These are phyloP conservation scores for Polytrichum formosum DNA, from an alignment of 225 moss, liverwort and hornwort genomes.

Conservation along the genomic window DNA sequence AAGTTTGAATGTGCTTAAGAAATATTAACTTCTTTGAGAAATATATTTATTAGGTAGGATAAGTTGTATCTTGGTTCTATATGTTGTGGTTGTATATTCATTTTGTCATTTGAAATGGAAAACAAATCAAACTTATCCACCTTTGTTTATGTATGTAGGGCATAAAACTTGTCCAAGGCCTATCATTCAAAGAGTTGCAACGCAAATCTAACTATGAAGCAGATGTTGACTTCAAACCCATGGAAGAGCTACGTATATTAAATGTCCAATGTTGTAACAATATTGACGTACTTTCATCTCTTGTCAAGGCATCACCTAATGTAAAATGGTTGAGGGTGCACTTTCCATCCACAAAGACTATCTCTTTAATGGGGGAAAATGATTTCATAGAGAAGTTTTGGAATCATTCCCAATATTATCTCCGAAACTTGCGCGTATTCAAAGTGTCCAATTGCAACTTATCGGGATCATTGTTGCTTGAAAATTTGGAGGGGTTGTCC, in stretches of 20 bases:
- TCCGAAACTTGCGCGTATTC: neutral
- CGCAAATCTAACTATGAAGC: neutral
- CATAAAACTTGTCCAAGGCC: neutral
- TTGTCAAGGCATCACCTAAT: neutral
- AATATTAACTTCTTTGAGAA: neutral
- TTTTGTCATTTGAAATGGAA: neutral
- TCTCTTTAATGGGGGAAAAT: neutral
- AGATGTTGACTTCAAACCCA: neutral
- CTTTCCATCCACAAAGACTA: neutral
- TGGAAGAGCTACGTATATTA: neutral
- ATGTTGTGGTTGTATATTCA: neutral
- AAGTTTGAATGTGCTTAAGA: neutral
- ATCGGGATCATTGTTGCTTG: neutral
- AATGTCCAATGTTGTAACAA: neutral
- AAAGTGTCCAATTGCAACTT: neutral
- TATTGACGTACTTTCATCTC: neutral
- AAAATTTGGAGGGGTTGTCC: neutral
- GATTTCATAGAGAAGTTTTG: neutral
- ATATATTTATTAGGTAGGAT: no score
- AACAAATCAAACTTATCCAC: neutral
- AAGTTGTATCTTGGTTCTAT: no score
- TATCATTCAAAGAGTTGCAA: neutral
- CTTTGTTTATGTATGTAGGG: neutral
- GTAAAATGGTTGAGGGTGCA: neutral
- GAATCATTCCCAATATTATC: neutral